Conservation (phyloP, 2,329 filamentous ascomycete genomes). For the Coniosporium tulheliwenetii region DNA sequence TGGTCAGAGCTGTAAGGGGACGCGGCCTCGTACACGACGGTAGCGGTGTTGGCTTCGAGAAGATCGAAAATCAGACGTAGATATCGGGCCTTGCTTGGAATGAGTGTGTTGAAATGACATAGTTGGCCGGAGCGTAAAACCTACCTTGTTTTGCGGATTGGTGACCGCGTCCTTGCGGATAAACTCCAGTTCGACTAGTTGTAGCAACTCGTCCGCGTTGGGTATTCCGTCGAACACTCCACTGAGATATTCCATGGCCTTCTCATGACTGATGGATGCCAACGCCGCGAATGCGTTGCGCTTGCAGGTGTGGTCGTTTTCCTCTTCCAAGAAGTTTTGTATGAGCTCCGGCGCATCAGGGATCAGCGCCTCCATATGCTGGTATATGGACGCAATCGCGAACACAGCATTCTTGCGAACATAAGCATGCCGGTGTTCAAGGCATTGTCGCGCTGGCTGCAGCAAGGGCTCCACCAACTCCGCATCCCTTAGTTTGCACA, state of each 20-base stretch:
- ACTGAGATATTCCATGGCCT: slow-evolving; percentile 75
- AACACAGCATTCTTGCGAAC: slow-evolving; percentile 97
- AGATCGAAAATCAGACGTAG: slow-evolving; percentile 91
- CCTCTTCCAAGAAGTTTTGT: slow-evolving; percentile 71
- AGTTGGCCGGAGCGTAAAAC: slow-evolving; percentile 5
- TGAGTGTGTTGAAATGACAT: slow-evolving; percentile 1
- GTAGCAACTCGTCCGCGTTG: slow-evolving; percentile 84
- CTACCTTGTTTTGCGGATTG: slow-evolving; percentile 83
- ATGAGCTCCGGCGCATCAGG: slow-evolving; percentile 92
- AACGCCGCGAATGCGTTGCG: slow-evolving; percentile 92
- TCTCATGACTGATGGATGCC: slow-evolving; percentile 81
- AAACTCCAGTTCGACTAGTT: slow-evolving; percentile 90
- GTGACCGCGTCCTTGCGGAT: slow-evolving; percentile 94
- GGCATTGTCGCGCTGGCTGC: slow-evolving; percentile 77
- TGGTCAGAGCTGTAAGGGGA: slow-evolving; percentile 83
- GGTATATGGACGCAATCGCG: slow-evolving; percentile 81
- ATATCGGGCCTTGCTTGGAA: slow-evolving; percentile 53
- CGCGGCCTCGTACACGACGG: slow-evolving; percentile 93
- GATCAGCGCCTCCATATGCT: slow-evolving; percentile 80
- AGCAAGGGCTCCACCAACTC: slow-evolving; percentile 94
- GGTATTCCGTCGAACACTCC: slow-evolving; percentile 84
- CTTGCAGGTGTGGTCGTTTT: slow-evolving; percentile 93
- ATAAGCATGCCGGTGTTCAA: slow-evolving; percentile 93
- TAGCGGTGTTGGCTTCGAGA: slow-evolving; percentile 80
- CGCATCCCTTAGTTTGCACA: slow-evolving; percentile 88